phyloP scores from a whole-genome alignment of 306 rosid genomes.

The Cucumis melo region DNA sequence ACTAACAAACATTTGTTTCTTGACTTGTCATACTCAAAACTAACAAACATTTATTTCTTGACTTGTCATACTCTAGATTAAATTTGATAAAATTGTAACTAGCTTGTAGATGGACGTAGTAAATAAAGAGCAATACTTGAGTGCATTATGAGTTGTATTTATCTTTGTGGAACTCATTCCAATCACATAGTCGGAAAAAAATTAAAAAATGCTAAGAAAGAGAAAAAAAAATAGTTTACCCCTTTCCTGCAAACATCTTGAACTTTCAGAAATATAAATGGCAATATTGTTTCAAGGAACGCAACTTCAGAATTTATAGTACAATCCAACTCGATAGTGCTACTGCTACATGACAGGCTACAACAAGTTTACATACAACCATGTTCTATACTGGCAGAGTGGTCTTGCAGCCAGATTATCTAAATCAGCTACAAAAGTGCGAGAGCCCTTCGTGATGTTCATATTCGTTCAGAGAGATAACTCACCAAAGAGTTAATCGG shows the following conservation, averaged over 20 bases:
- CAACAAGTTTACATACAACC: background rate
- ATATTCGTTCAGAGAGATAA: conserved; percentile 49
- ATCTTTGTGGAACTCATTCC: too few relatives aligned
- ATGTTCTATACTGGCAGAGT: conserved; percentile 28
- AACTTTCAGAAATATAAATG: background rate
- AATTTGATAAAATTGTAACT: too few relatives aligned
- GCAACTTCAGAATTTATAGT: background rate
- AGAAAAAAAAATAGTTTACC: too few relatives aligned
- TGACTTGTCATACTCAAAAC: background rate
- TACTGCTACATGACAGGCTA: background rate
- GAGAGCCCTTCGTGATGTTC: background rate
- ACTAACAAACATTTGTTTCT: background rate
- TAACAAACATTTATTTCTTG: too few relatives aligned
- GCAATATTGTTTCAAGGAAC: background rate
- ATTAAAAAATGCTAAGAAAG: too few relatives aligned
- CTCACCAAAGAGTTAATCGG: conserved; percentile 47
- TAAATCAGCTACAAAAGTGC: background rate
- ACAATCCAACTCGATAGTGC: background rate
- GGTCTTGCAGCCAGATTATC: conserved; percentile 28
- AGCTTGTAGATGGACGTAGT: too few relatives aligned
- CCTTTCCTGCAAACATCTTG: background rate
- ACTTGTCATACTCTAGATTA: too few relatives aligned
- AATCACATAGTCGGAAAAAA: too few relatives aligned
- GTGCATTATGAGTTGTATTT: too few relatives aligned
- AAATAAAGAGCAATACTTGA: too few relatives aligned